These are phyloP conservation scores for Populus simonii DNA, from an alignment of 345 rosid species.

Conservation along the genomic window DNA sequence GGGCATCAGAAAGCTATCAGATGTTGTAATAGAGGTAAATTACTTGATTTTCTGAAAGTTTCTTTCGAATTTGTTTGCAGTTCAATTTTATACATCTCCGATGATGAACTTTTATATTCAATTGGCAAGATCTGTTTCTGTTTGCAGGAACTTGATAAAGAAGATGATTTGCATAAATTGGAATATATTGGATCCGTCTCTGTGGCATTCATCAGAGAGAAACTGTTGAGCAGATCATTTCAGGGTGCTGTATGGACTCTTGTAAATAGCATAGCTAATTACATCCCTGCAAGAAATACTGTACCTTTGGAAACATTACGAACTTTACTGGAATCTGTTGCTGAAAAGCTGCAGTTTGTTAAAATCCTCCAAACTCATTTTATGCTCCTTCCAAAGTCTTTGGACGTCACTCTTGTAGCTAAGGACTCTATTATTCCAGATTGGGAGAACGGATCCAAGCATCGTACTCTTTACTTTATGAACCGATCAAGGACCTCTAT, in stretches of 20 bases:
- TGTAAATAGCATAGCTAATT: constrained; percentile 36
- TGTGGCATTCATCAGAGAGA: constrained; percentile 44
- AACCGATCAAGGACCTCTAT: constrained; percentile 49
- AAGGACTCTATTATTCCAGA: constrained; percentile 58
- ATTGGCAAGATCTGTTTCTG: constrained; percentile 5
- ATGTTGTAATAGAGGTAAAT: constrained; percentile 78
- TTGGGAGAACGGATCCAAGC: constrained; percentile 57
- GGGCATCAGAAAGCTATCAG: constrained; percentile 83
- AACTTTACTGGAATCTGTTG: constrained; percentile 50
- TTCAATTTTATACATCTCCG: neutral
- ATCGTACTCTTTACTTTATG: constrained; percentile 64
- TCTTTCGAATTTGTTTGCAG: neutral
- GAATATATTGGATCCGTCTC: constrained; percentile 61
- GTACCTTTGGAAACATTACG: constrained; percentile 43
- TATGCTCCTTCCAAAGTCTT: constrained; percentile 58
- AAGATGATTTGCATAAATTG: constrained; percentile 48
- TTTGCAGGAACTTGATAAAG: constrained; percentile 63
- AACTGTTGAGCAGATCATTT: constrained; percentile 63
- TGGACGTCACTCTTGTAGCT: constrained; percentile 55
- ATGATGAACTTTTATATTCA: constrained; percentile 4
- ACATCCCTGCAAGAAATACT: constrained; percentile 30
- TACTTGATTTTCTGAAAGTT: neutral
- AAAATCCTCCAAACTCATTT: constrained; percentile 64
- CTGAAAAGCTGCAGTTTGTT: constrained; percentile 71
- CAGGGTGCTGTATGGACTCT: constrained; percentile 65